These are phyloP conservation scores for Gilbertella persicaria DNA, from an alignment of 371 early-diverging fungal genomes.

Conservation along the genomic window DNA sequence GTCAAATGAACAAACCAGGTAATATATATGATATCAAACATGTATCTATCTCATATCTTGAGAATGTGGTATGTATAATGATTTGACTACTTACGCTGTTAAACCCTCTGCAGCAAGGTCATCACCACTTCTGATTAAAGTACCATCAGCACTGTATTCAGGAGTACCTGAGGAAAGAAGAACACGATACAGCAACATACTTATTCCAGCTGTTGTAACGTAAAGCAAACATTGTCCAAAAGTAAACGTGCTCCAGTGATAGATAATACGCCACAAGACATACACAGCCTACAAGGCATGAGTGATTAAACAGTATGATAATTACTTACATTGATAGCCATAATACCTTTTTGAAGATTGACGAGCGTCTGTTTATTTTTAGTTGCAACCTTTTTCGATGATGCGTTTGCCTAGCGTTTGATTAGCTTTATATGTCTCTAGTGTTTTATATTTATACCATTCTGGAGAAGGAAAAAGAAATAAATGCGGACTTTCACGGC, in stretches of 20 bases:
- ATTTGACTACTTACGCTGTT: slow-evolving; percentile 60
- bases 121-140: slow-evolving; percentile 64
- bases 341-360: slow-evolving; percentile 60
- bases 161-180: slow-evolving; percentile 59
- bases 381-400: slow-evolving; percentile 73
- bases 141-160: slow-evolving; percentile 56
- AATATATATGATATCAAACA: slow-evolving; percentile 84
- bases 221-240: slow-evolving; percentile 49
- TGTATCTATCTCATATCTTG: slow-evolving; percentile 49
- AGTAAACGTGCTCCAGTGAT: slow-evolving; percentile 57
- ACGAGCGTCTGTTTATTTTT: slow-evolving; percentile 64
- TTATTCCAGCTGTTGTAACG: slow-evolving; percentile 47
- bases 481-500: too few species aligned
- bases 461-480: too few species aligned
- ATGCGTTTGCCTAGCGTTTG: slow-evolving; percentile 82
- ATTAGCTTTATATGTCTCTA: too few species aligned
- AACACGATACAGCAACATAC: slow-evolving; percentile 53
- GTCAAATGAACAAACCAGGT: slow-evolving; percentile 80
- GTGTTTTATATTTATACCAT: too few species aligned
- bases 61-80: not conserved
- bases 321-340: slow-evolving; percentile 65
- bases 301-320: not conserved
- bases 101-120: slow-evolving; percentile 77
- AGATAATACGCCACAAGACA: slow-evolving; percentile 57
- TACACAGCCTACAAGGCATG: slow-evolving; percentile 46